Evolutionary conservation across 1,284 basidiomycete species (phyloP), one percentile per base, ranked within the genome.

Genomic region (Apiotrichum mycotoxinovorans): DNA sequence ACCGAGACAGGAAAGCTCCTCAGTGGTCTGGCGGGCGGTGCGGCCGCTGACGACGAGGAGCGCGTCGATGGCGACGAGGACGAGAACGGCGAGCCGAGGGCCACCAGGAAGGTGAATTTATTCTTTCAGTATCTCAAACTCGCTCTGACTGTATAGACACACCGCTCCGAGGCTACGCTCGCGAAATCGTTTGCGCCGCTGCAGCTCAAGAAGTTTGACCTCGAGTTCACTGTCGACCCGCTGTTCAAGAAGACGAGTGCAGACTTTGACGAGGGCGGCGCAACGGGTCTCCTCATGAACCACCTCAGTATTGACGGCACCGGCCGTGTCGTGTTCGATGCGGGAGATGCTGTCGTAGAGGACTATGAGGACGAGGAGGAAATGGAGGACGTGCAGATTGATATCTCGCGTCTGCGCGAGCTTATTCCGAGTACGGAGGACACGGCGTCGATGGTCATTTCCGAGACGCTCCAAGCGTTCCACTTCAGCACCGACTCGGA

Each of bases 241-340:
- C 80, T 98, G 30, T 98, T 98, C 81, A 90, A 87, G 77, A 98
- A 98, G 81, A 98, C 96, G 0, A 93, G 87, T 63, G 96, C 91
- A 22, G 96, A 98, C 73, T 98, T 98, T 73, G 95, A 98, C 74
- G 96, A 98, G 75, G 96, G 95, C 43, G 95, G 95, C 52, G 95
- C 95, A 0, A 88, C 91, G 61, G 95, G 95, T 10, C 75, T 96
- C 51, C 79, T 96, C 40, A 93, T 95, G 91, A 96, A 96, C 71
- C 92, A 95, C 69, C 80, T 94, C 41, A 89, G 89, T 7, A 84
- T 85, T 22, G 91, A 96, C 62, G 87, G 88, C 4, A 85, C 84
- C 37, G 83, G 96, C 71, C 83, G 92, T 56, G 89, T 98, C 47
- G 90, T 98, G 33, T 98, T 98, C 68, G 95, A 98, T 75, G 93